Evolutionary conservation across 2,329 filamentous ascomycete genomes (phyloP), one percentile per base, ranked within the genome.

Genomic region (Aspergillus sp.): DNA sequence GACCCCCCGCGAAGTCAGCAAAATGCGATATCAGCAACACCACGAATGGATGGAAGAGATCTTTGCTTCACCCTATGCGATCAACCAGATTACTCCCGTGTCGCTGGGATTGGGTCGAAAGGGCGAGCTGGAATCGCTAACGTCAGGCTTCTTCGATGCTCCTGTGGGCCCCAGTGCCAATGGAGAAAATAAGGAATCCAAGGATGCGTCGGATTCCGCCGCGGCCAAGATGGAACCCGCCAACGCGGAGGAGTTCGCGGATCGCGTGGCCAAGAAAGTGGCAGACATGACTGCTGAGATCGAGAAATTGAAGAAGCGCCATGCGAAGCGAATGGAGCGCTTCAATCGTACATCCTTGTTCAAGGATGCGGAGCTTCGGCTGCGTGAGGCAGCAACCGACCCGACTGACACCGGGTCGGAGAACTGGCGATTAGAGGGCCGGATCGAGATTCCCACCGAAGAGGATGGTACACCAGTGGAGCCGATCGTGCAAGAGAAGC

Each of bases 11-110:
- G 93, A 98, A 54, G 86, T 98, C 52, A 95, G 90, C 58, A 76
- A 88, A 51, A 82, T 83, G 54, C 82, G 93, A 47, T 98, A 96
- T 67, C 85, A 85, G 64, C 90, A 96, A 63, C 94, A 98, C 60
- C 91, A 98, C 61, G 89, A 95, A 66, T 97, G 91, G 93, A 95
- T 98, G 88, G 93, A 97, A 63, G 91, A 98, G 69, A 84, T 98
- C 23, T 80, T 97, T 46, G 88, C 87, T 1, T 97, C 91, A 1
- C 89, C 90, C 0, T 96, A 95, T 63, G 79, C 86, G 20, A 86
- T 91, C 52, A 80, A 80, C 44, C 88, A 94, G 63, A 95, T 98
- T 49, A 82, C 85, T 7, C 90, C 91, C 0, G 82, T 90, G 2
- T 90, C 95, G 63, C 80, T 97, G 30, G 90, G 90, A 1, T 74